These are phyloP conservation scores for Friedmanniomyces simplex DNA, from an alignment of 495 filamentous ascomycete genomes.

Conservation along the genomic window DNA sequence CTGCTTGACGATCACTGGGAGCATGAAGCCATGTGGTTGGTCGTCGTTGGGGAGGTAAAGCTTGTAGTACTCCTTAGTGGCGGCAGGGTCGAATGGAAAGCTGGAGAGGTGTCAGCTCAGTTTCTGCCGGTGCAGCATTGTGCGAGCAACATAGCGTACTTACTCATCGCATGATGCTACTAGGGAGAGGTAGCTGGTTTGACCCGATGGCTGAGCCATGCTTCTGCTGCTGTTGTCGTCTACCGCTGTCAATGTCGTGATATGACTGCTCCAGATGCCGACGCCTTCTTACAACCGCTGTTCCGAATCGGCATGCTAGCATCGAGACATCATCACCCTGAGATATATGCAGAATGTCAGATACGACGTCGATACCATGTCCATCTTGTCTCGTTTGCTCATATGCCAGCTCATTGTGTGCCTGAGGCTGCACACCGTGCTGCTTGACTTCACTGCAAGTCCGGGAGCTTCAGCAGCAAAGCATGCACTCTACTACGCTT, in stretches of 20 bases:
- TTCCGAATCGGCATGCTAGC: no score
- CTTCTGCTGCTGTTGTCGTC: not conserved
- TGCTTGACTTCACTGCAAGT: not conserved
- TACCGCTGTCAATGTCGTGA: no score
- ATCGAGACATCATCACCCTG: no score
- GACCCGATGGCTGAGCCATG: not conserved
- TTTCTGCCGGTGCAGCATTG: not conserved
- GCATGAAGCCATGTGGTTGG: constrained; percentile 35
- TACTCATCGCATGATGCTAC: constrained; percentile 1
- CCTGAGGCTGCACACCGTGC: not conserved
- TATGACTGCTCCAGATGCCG: no score
- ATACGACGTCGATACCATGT: no score
- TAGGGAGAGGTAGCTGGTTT: not conserved
- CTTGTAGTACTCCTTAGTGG: not conserved
- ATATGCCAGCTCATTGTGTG: no score
- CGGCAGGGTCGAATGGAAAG: constrained; percentile 3
- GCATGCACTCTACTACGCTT: not conserved
- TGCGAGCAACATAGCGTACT: not conserved
- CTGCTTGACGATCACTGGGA: constrained; percentile 32
- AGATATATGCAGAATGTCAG: no score
- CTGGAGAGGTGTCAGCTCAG: not conserved
- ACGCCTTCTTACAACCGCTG: no score
- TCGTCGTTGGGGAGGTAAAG: constrained; percentile 18
- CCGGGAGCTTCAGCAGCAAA: not conserved
- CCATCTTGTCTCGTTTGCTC: no score